Evolutionary conservation across 2,329 filamentous ascomycete genomes (phyloP).

Genomic region (Monilinia aucupariae): DNA sequence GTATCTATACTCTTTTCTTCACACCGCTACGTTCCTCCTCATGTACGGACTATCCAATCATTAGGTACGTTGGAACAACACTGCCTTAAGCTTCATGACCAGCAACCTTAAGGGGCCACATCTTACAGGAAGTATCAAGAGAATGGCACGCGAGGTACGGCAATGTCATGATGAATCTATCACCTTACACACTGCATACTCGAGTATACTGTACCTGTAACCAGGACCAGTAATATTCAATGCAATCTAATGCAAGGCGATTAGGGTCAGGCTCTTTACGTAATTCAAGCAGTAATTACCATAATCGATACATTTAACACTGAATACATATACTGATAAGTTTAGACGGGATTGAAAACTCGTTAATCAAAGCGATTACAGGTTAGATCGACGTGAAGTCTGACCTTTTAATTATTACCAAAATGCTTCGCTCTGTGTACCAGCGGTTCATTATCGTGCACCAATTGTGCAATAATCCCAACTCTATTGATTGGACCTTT

Average conservation of each 20-base stretch:
- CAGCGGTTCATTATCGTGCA: slow-evolving; percentile 6
- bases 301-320: too few species aligned
- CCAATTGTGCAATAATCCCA: slow-evolving; percentile 9
- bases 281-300: too few species aligned
- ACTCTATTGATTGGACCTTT: slow-evolving; percentile 1
- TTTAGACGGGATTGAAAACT: too few species aligned
- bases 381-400: too few species aligned
- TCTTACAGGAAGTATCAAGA: background rate
- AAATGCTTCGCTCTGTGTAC: background rate
- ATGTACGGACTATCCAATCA: background rate
- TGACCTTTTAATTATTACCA: too few species aligned
- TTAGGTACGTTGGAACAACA: background rate
- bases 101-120: background rate
- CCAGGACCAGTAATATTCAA: slow-evolving; percentile 6
- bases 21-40: slow-evolving; percentile 5
- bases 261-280: too few species aligned
- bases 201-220: background rate
- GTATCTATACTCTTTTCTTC: background rate
- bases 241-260: too few species aligned
- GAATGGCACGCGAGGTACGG: background rate
- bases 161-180: background rate
- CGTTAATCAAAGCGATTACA: too few species aligned
- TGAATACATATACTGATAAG: too few species aligned
- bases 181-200: background rate
- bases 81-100: background rate